Conservation (phyloP, 345 rosid genomes). For the Heritiera littoralis region DNA sequence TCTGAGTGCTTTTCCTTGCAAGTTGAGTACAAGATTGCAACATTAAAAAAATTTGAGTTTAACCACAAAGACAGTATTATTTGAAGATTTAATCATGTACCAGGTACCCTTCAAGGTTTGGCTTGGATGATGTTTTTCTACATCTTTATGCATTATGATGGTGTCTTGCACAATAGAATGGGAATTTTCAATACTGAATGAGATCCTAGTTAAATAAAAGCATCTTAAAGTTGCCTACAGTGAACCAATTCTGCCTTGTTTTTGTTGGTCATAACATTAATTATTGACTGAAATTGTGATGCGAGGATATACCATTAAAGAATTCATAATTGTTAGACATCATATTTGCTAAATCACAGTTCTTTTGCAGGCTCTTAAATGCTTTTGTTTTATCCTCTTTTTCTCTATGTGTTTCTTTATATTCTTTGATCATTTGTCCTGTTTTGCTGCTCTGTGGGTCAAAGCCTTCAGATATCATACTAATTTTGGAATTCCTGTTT, state of each 20-base stretch:
- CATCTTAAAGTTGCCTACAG: neutral
- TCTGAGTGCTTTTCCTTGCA: neutral
- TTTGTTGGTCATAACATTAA: neutral
- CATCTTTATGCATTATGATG: neutral
- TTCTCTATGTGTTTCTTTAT: neutral
- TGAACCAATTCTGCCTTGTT: neutral
- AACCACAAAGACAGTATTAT: neutral
- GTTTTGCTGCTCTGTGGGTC: neutral
- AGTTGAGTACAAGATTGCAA: neutral
- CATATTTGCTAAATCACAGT: neutral
- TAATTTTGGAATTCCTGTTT: constrained; percentile 1
- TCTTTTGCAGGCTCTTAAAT: neutral
- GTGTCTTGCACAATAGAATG: neutral
- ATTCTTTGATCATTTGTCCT: neutral
- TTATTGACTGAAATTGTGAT: neutral
- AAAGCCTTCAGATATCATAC: neutral
- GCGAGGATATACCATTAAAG: neutral
- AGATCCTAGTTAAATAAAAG: neutral
- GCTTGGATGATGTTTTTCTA: neutral
- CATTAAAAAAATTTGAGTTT: neutral
- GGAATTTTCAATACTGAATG: neutral
- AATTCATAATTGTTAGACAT: neutral
- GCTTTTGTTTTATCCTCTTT: constrained; percentile 7
- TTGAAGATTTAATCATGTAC: neutral
- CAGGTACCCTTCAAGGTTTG: neutral